Base-by-base conservation (phyloP, 768 basidiomycete genomes). In the Mycena galopus region DNA sequence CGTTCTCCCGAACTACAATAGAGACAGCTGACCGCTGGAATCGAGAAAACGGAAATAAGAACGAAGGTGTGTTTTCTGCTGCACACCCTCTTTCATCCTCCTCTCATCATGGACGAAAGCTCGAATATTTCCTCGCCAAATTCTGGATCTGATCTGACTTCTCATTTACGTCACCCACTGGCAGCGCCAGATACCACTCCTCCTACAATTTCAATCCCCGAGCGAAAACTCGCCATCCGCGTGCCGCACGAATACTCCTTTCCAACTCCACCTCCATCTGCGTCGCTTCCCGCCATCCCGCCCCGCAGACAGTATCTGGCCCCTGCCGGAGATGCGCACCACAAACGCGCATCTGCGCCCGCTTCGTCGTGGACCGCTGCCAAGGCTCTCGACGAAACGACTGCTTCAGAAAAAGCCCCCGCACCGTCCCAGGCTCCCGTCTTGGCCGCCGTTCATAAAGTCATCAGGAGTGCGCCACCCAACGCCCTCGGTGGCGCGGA, bases 251-350 rank as follows among this genome's bases (percentile, higher is more conserved):
- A 42, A 14, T 42, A 16, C 44, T 14, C 73, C 73, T n/a, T 19
- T 8, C 73, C 73, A 21, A 71, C 73, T 8, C 73, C 73, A 14
- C 73, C 73, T 12, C 66, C 69, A 2, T 74, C 73, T 0, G 73
- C 73, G 4, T 33, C 32, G 37, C 60, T 73, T 17, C 69, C 69
- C 19, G 61, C 69, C 25, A 59, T 74, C 33, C 73, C 73, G 10
- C 50, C 50, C 8, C 68, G 30, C 3, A 29, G 53, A 21, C 65
- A 63, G 11, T 74, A 68, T 16, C 33, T 70, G 11, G 47, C 73
- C 56, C 68, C 73, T 69, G 56, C 68, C 66, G 37, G 9, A 42
- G 39, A 42, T 42, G 39, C 44, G n/a, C 25, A 6, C 53, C 21
- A 7, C 39, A 42, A 4, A 42, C 39, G 39, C 17, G 53, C 65